phyloP scores from a whole-genome alignment of 176 grass and related monocot genomes.

The Oropetium thomaeum region DNA sequence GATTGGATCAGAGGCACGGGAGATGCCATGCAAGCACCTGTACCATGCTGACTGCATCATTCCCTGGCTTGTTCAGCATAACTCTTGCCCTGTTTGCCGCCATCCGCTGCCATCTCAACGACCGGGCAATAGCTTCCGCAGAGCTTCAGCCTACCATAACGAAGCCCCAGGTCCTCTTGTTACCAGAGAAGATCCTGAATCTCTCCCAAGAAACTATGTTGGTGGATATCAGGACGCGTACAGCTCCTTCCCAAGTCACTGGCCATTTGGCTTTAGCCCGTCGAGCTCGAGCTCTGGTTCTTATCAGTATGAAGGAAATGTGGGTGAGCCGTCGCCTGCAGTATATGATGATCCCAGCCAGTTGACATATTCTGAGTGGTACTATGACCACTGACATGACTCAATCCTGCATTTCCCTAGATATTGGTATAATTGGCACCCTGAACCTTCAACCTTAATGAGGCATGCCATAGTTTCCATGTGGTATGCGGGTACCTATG shows the following conservation, averaged over 20 bases:
- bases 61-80: constrained; percentile 85
- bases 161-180: constrained; percentile 5
- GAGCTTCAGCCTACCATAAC: background rate
- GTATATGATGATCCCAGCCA: constrained; percentile 45
- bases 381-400: constrained; percentile 42
- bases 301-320: constrained; percentile 18
- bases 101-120: constrained; percentile 52
- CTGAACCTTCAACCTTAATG: background rate
- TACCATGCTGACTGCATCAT: constrained; percentile 86
- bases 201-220: background rate
- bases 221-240: constrained; percentile 27
- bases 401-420: background rate
- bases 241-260: constrained; percentile 47
- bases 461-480: background rate
- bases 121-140: background rate
- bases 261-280: constrained; percentile 58
- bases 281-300: constrained; percentile 33
- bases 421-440: background rate
- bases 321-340: constrained; percentile 39
- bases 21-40: constrained; percentile 96
- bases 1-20: constrained; percentile 58
- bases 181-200: background rate
- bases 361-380: constrained; percentile 53
- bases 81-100: constrained; percentile 92
- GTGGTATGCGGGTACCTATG: background rate